Conservation (phyloP, 2,329 filamentous ascomycete species). For the Chaetomiaceae sp. region DNA sequence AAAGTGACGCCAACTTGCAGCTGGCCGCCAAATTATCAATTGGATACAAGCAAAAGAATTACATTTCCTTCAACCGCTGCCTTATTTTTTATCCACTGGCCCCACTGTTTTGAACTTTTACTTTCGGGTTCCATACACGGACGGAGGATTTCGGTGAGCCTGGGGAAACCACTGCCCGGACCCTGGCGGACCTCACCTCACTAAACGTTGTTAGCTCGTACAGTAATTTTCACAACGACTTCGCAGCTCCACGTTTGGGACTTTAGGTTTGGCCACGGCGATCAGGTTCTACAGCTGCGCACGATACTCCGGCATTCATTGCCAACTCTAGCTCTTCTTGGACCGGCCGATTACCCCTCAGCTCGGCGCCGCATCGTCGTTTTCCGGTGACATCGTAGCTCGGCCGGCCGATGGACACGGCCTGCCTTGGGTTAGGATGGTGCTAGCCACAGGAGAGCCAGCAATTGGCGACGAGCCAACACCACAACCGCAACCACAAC, state of each 20-base stretch:
- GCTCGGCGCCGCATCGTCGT: neutral
- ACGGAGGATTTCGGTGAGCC: too few relatives aligned
- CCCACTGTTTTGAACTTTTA: too few relatives aligned
- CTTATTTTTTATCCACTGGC: too few relatives aligned
- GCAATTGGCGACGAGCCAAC: slow-evolving; percentile 10
- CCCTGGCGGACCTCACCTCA: too few relatives aligned
- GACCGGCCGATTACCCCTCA: neutral
- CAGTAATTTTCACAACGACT: neutral
- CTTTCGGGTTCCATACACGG: too few relatives aligned
- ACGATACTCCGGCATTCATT: neutral
- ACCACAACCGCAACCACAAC: neutral
- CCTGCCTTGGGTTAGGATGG: slow-evolving; percentile 10
- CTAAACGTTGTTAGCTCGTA: too few relatives aligned
- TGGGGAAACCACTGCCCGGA: neutral
- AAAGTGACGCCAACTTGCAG: too few relatives aligned
- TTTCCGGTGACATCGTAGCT: neutral
- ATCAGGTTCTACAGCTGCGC: neutral
- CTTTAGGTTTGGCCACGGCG: neutral
- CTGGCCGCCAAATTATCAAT: too few relatives aligned
- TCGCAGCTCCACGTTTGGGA: neutral
- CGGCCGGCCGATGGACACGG: slow-evolving; percentile 7
- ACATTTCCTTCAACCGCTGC: too few relatives aligned
- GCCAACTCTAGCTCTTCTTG: neutral
- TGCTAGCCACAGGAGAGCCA: slow-evolving; percentile 16
- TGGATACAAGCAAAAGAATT: too few relatives aligned